A percentile compares a stretch with the other conserved stretches of the same genome.
These are phyloP conservation scores for Backusella circina DNA, from an alignment of 192 early-diverging fungal species.

Conservation along the genomic window DNA sequence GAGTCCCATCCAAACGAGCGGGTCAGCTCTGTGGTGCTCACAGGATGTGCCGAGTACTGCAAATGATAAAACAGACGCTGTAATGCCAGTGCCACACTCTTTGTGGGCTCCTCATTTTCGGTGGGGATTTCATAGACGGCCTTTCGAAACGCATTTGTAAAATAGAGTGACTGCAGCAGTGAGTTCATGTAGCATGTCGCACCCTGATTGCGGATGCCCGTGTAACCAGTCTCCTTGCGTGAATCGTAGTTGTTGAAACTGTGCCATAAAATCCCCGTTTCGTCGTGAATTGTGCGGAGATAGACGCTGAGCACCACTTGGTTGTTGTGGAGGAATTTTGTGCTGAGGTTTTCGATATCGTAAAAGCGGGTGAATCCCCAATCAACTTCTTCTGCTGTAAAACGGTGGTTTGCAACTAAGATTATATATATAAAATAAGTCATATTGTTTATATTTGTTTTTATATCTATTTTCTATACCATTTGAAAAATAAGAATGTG, in stretches of 20 bases:
- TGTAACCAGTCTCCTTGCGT: slow-evolving; percentile 83
- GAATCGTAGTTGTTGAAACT: slow-evolving; percentile 77
- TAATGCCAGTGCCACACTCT: slow-evolving; percentile 85
- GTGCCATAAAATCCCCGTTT: slow-evolving; percentile 93
- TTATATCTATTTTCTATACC: slow-evolving; percentile 26
- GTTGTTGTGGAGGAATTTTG: slow-evolving; percentile 63
- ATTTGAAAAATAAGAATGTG: slow-evolving; percentile 48
- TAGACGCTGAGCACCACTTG: slow-evolving; percentile 63
- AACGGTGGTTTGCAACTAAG: slow-evolving; percentile 74
- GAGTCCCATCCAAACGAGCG: slow-evolving; percentile 99
- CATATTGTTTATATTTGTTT: neutral
- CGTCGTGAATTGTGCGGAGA: slow-evolving; percentile 80
- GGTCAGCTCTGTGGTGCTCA: slow-evolving; percentile 92
- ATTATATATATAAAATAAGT: neutral
- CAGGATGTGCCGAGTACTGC: slow-evolving; percentile 66
- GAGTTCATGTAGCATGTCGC: slow-evolving; percentile 99
- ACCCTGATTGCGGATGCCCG: slow-evolving; percentile 95
- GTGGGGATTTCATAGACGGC: slow-evolving; percentile 93
- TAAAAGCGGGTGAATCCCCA: slow-evolving; percentile 95
- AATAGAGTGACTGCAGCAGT: slow-evolving; percentile 93
- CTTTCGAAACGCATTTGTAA: slow-evolving; percentile 91
- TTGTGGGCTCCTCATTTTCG: slow-evolving; percentile 80
- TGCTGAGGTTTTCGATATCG: slow-evolving; percentile 48
- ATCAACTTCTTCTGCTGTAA: slow-evolving; percentile 76
- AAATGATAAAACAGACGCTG: slow-evolving; percentile 94